Evolutionary conservation across 305 asterid genomes (phyloP), one percentile per base, ranked within the genome.

Genomic region (Nicotiana rustica): DNA sequence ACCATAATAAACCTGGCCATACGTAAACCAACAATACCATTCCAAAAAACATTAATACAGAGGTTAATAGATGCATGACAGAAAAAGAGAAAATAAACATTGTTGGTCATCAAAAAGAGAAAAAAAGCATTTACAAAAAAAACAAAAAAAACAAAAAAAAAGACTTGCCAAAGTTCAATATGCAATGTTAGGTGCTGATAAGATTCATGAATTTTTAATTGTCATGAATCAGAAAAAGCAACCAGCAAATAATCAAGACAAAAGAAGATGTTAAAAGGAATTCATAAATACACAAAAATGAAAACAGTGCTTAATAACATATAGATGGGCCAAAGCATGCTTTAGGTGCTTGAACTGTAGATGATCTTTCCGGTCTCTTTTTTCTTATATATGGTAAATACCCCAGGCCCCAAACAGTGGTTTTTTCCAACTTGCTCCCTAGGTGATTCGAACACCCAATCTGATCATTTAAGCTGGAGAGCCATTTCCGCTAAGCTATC

Each of bases 1-100:
- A 96, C 99, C 17, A 95, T 94, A 71, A 96, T 95, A 89, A 96
- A 96, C 91, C 91, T 88, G 68, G 31, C 17, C 18, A 71, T 47
- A 62, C 41, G 35, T 19, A n/a, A 59, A 79, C 31, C 62, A 35
- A 82, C 31, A 68, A 66, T 52, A 69, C 65, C 70, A 71, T 47
- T 35, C 19, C 5, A 15, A 29, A 2, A 29, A 65, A 65, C 9
- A 21, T 21, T 29, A 65, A 71, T 47, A 47, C 62, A 47, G 62
- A 70, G n/a, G 17, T 73, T 36, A 73, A 73, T 6, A 57, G 79
- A 21, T 73, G 79, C 33, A 49, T 47, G 79, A 47, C 17, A 55
- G 14, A 62, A 21, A 12, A 13, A 1, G 61, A 71, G 38, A 71
- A 47, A 57, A 71, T 6, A 47, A 73, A 55, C 60, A 73, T 21